A percentile compares a stretch with the other conserved stretches of the same genome.
phyloP scores from a whole-genome alignment of 495 filamentous ascomycete species.

The Xylaria scruposa region DNA sequence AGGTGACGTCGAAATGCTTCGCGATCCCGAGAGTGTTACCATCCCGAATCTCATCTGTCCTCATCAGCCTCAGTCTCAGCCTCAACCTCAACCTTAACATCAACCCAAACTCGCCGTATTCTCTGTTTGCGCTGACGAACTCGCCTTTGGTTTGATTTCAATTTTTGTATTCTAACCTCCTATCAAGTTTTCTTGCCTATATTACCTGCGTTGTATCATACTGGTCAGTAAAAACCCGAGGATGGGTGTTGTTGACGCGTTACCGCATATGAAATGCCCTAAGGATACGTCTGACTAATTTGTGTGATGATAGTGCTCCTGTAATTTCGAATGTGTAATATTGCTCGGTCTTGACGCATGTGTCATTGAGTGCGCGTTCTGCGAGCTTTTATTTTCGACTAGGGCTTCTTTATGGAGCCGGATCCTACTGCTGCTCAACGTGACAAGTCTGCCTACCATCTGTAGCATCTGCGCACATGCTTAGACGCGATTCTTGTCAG shows the following conservation, averaged over 20 bases:
- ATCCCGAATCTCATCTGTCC: slow-evolving; percentile 29
- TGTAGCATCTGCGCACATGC: slow-evolving; percentile 35
- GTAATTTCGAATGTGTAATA: slow-evolving; percentile 50
- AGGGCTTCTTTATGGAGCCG: slow-evolving; percentile 27
- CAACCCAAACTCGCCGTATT: slow-evolving; percentile 31
- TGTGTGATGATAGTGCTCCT: slow-evolving; percentile 40
- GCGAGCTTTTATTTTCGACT: slow-evolving; percentile 5
- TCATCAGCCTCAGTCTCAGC: slow-evolving; percentile 21
- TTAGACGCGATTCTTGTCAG: slow-evolving; percentile 30
- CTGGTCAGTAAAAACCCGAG: slow-evolving; percentile 56
- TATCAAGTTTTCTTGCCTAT: slow-evolving; percentile 29
- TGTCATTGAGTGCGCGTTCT: slow-evolving; percentile 11
- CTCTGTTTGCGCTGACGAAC: slow-evolving; percentile 26
- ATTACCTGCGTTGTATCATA: slow-evolving; percentile 54
- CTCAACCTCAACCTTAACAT: slow-evolving; percentile 16
- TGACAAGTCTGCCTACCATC: neutral
- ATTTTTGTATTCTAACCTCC: slow-evolving; percentile 25
- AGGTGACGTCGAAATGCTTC: slow-evolving; percentile 47
- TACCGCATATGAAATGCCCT: neutral
- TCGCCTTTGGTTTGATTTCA: slow-evolving; percentile 26
- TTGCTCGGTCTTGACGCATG: slow-evolving; percentile 31
- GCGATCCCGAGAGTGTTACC: slow-evolving; percentile 35
- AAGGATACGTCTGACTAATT: slow-evolving; percentile 36
- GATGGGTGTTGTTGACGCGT: slow-evolving; percentile 27
- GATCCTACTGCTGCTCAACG: neutral